Evolutionary conservation across 305 asterid genomes (phyloP).

Genomic region (Solanum hybrid): DNA sequence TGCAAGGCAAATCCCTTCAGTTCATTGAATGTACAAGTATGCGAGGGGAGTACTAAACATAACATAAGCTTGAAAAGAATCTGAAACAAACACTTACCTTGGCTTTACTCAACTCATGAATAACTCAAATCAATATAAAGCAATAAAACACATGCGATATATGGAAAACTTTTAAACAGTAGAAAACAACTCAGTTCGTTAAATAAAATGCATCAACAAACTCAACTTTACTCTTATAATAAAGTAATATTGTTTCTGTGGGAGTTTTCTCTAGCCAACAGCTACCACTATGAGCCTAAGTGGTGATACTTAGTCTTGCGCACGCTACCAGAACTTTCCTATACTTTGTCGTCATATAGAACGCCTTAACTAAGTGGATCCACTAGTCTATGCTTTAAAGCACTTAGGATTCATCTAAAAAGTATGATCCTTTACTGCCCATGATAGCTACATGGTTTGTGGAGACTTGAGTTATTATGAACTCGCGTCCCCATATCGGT

Average conservation of each 20-base stretch:
- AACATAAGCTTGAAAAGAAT: neutral
- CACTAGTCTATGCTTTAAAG: neutral
- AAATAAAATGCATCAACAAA: no score
- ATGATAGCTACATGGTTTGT: neutral
- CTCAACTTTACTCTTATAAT: no score
- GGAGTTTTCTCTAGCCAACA: neutral
- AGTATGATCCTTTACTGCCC: neutral
- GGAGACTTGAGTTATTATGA: neutral
- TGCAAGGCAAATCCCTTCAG: neutral
- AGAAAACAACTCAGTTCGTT: no score
- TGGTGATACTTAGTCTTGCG: neutral
- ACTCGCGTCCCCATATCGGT: neutral
- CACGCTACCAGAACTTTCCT: neutral
- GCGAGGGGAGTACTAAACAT: neutral
- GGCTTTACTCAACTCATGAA: neutral
- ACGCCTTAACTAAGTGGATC: neutral
- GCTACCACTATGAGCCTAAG: neutral
- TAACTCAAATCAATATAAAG: neutral
- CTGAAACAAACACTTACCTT: neutral
- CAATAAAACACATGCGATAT: neutral
- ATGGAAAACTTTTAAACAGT: neutral
- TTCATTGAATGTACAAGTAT: neutral
- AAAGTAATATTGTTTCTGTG: neutral
- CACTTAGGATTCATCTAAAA: neutral
- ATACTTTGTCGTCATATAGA: no score